phyloP scores from a whole-genome alignment of 129 eudicot genomes.

The Arctium minus region DNA sequence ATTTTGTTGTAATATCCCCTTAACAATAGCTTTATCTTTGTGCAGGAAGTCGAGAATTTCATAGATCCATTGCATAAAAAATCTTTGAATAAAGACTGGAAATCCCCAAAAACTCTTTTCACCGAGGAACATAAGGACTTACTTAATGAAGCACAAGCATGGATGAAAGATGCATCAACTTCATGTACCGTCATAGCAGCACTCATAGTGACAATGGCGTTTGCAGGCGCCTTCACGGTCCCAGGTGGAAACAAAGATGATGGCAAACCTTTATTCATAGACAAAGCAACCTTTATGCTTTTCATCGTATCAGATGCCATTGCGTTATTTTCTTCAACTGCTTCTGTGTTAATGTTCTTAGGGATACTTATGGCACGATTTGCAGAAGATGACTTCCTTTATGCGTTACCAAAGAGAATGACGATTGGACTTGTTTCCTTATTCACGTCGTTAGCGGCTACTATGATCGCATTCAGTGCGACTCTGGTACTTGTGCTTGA shows the following conservation, averaged over 20 bases:
- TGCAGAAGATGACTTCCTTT: constrained; percentile 16
- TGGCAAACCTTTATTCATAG: constrained; percentile 16
- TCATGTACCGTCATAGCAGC: constrained; percentile 30
- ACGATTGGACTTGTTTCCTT: constrained; percentile 21
- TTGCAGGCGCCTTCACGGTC: constrained; percentile 21
- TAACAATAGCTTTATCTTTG: neutral
- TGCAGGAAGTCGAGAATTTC: constrained; percentile 18
- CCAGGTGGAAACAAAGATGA: constrained; percentile 23
- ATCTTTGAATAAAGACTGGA: neutral
- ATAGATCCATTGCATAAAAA: constrained; percentile 6
- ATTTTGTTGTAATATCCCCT: neutral
- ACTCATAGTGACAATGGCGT: constrained; percentile 30
- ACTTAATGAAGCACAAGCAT: constrained; percentile 5
- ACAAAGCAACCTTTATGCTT: neutral
- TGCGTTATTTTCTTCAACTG: constrained; percentile 20
- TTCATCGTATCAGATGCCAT: constrained; percentile 24
- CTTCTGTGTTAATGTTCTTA: constrained; percentile 24
- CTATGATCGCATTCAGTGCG: neutral
- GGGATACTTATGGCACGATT: constrained; percentile 19
- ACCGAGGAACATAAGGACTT: constrained; percentile 13
- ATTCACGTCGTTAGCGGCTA: neutral
- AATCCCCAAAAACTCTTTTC: constrained; percentile 6
- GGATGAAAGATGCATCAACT: constrained; percentile 23
- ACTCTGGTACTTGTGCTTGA: neutral
- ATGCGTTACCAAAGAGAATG: constrained; percentile 22